Base-by-base conservation (phyloP, 345 rosid species). In the Hibiscus trionum region DNA sequence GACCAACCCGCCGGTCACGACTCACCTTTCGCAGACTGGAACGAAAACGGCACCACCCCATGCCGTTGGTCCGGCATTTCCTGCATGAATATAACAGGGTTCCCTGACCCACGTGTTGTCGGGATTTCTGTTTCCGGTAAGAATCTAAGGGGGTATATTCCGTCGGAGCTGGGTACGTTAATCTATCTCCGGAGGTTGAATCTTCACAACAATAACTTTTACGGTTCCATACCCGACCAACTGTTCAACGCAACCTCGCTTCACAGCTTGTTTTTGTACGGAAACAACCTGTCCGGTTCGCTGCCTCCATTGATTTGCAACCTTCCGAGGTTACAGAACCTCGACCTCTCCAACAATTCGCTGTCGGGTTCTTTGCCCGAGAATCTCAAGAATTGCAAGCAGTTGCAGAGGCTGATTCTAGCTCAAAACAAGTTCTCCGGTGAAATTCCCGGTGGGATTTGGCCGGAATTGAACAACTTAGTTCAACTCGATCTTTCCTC, bases 221-320 rank as follows among this genome's bases (percentile, higher is more conserved):
- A 70, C 39, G 99, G 99, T 31, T 83, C 98, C 1, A 78, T 93
- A 7, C 99, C 98, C 0, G 80, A 57, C 49, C 86, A 87, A 69
- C 89, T 95, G 35, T 90, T 95, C 75, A 89, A 92, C 47, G 99
- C 98, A 60, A 86, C 98, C 16, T 84, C 98, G 9, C 98, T 90
- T 33, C 99, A 87, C 69, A 87, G 93, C 70, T 47, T 95, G 35
- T 92, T 89, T 73, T 86, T 95, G 14, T 87, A 92, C 80, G 82
- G 85, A 0, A 95, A 95, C 82, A 92, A 92, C 73, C 87, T 95
- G 70, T 86, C 99, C 5, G 98, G 98, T 27, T 3, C 84, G 4
- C 81, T 95, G 0, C 97, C 98, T 70, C 80, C 92, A 0, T 86
- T 93, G 74, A 83, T 89, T 81, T 95, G 99, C 71, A 77, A 72